These are phyloP conservation scores for Jackrogersella minutella DNA, from an alignment of 495 filamentous ascomycete genomes.

Conservation along the genomic window DNA sequence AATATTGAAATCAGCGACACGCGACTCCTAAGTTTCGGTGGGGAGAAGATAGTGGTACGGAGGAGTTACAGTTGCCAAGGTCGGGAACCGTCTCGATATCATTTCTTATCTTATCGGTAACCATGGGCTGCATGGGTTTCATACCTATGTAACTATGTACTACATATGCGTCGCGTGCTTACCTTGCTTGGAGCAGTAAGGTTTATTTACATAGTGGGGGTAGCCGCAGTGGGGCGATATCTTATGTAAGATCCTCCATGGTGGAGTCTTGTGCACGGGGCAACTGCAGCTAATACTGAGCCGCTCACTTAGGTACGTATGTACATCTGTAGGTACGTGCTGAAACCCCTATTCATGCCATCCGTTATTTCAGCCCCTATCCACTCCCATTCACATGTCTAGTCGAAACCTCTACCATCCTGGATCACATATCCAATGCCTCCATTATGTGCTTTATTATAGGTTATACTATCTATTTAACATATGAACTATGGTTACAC, in stretches of 20 bases:
- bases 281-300: background rate
- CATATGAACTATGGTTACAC: background rate
- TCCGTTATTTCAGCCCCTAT: too few relatives aligned
- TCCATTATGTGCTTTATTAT: background rate
- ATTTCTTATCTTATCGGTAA: constrained; percentile 37
- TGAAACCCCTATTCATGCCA: background rate
- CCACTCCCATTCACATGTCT: background rate
- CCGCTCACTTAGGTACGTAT: too few relatives aligned
- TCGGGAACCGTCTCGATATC: constrained; percentile 9
- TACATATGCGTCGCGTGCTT: constrained; percentile 11
- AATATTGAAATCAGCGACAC: constrained; percentile 13
- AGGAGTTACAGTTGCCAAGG: constrained; percentile 27
- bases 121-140: background rate
- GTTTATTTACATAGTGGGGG: background rate
- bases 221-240: constrained; percentile 4
- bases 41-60: constrained; percentile 6
- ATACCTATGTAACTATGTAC: background rate
- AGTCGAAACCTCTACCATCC: too few relatives aligned
- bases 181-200: background rate
- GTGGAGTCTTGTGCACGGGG: background rate
- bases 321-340: too few relatives aligned
- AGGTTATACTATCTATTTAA: background rate
- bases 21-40: constrained; percentile 26
- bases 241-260: background rate
- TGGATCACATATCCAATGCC: background rate